Conservation (phyloP, 495 filamentous ascomycete species). For the Penicillium soppii region DNA sequence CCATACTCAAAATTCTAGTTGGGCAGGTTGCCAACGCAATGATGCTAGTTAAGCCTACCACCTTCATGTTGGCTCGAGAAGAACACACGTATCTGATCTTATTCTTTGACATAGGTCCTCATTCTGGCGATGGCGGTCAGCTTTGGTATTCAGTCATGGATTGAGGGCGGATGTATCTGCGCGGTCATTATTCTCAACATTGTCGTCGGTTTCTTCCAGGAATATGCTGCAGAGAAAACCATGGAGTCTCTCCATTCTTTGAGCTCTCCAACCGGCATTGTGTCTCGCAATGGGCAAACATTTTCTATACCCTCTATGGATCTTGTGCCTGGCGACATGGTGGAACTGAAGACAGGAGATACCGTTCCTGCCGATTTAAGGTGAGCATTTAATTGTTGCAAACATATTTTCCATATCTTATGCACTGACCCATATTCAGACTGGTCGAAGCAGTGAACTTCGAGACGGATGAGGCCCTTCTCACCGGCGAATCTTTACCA, state of each 20-base stretch:
- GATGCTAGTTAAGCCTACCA: conserved; percentile 40
- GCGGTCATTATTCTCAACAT: conserved; percentile 67
- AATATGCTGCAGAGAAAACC: conserved; percentile 68
- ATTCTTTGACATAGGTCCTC: conserved; percentile 44
- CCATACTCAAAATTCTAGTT: conserved; percentile 47
- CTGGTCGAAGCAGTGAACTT: conserved; percentile 57
- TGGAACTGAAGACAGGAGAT: conserved; percentile 75
- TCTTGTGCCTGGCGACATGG: conserved; percentile 60
- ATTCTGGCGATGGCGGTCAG: conserved; percentile 66
- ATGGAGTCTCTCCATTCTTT: conserved; percentile 65
- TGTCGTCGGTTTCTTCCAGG: conserved; percentile 64
- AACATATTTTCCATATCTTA: too few relatives aligned
- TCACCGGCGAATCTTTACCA: conserved; percentile 66
- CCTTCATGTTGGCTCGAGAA: neutral
- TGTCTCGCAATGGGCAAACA: conserved; percentile 48
- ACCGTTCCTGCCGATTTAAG: conserved; percentile 71
- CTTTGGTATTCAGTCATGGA: conserved; percentile 63
- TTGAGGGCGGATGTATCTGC: conserved; percentile 64
- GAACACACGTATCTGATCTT: conserved; percentile 24
- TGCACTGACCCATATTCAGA: too few relatives aligned
- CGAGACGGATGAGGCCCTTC: conserved; percentile 66
- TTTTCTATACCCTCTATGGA: conserved; percentile 49
- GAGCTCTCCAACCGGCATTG: conserved; percentile 55
- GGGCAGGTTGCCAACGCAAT: conserved; percentile 59
- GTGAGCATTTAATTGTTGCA: too few relatives aligned